phyloP scores from a whole-genome alignment of 1,284 basidiomycete species.

The Cutaneotrichosporon dermatis region DNA sequence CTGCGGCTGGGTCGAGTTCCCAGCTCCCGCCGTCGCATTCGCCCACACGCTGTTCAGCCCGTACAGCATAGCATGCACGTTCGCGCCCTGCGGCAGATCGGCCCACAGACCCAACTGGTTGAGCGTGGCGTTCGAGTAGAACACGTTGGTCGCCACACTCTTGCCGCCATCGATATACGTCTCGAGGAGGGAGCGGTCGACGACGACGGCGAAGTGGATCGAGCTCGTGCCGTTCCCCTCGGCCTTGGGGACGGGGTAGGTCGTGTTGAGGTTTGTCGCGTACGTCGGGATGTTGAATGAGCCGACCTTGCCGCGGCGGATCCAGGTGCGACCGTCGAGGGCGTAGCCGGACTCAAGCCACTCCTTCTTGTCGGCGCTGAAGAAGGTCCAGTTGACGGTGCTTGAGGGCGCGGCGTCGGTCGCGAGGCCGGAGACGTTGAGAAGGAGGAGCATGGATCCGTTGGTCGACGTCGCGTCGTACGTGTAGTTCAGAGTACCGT shows the following conservation, averaged over 20 bases:
- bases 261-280: not conserved
- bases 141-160: not conserved
- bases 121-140: conserved; percentile 2
- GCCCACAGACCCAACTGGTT: conserved; percentile 5
- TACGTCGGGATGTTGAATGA: not conserved
- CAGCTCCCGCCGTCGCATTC: not conserved
- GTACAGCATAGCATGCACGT: not conserved
- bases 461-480: not conserved
- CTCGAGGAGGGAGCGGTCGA: conserved; percentile 42
- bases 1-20: no score
- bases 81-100: not conserved
- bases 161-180: conserved; percentile 34
- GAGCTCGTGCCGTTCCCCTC: not conserved
- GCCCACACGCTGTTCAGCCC: not conserved
- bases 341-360: conserved; percentile 2
- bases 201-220: conserved; percentile 23
- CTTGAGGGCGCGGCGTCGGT: not conserved
- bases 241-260: not conserved
- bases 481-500: not conserved
- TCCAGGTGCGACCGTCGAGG: not conserved
- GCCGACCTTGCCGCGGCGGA: conserved; percentile 3
- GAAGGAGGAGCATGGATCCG: not conserved
- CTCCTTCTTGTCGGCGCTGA: conserved; percentile 16
- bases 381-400: conserved; percentile 30
- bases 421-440: conserved; percentile 8